Evolutionary conservation across 1,284 basidiomycete genomes (phyloP).

Genomic region (Xerocomus nothofagi): DNA sequence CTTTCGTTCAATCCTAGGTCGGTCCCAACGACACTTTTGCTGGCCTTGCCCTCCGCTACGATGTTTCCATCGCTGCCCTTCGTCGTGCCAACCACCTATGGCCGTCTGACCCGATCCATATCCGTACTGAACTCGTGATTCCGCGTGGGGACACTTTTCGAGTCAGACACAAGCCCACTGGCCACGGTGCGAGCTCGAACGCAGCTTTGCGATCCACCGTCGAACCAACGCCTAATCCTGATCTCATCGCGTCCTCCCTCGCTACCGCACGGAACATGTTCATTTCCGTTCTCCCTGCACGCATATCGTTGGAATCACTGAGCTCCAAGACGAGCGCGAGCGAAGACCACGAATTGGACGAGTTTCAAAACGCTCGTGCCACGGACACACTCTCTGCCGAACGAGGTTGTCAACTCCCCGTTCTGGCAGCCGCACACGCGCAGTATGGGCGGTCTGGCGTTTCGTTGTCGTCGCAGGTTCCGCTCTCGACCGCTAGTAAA

Average conservation of each 20-base stretch:
- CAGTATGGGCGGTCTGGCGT: neutral
- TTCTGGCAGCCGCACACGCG: conserved; percentile 5
- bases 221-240: conserved; percentile 5
- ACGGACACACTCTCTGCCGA: neutral
- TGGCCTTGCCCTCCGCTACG: conserved; percentile 85
- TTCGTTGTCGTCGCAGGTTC: conserved; percentile 1
- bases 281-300: conserved; percentile 29
- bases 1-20: conserved; percentile 46
- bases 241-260: conserved; percentile 21
- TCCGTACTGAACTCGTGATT: conserved; percentile 80
- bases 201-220: neutral
- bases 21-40: conserved; percentile 74
- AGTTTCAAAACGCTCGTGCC: conserved; percentile 10
- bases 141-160: conserved; percentile 40
- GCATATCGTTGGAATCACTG: conserved; percentile 34
- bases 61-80: conserved; percentile 78
- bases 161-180: neutral
- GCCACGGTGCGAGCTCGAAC: neutral
- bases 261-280: conserved; percentile 27
- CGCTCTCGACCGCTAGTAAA: neutral
- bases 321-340: conserved; percentile 29
- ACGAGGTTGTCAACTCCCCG: conserved; percentile 20
- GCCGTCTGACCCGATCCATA: conserved; percentile 86
- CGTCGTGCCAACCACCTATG: conserved; percentile 88
- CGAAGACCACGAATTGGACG: conserved; percentile 34